Conservation (phyloP, 148 eudicot species). For the Silene conica region DNA sequence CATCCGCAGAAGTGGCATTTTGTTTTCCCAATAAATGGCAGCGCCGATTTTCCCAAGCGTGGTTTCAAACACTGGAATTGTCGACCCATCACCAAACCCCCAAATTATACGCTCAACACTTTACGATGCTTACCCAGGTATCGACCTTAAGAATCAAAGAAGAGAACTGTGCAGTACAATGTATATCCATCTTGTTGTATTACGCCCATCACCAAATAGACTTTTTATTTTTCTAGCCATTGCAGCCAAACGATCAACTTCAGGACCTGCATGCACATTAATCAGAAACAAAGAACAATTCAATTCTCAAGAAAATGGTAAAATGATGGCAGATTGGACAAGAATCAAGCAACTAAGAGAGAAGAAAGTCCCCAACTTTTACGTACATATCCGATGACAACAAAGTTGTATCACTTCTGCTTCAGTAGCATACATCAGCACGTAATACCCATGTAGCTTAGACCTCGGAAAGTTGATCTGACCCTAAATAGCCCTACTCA, state of each 20-base stretch:
- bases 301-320: background rate
- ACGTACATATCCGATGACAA: too few relatives aligned
- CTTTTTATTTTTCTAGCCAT: conserved; percentile 91
- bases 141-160: too few relatives aligned
- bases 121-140: too few relatives aligned
- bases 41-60: conserved; percentile 87
- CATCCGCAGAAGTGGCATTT: conserved; percentile 88
- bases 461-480: too few relatives aligned
- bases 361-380: background rate
- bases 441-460: too few relatives aligned
- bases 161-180: conserved; percentile 74
- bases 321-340: background rate
- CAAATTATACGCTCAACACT: conserved; percentile 83
- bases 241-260: conserved; percentile 81
- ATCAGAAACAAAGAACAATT: background rate
- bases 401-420: background rate
- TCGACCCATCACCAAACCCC: conserved; percentile 98
- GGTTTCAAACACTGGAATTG: conserved; percentile 89
- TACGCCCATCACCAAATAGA: conserved; percentile 78
- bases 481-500: too few relatives aligned
- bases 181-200: conserved; percentile 95
- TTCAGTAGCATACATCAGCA: too few relatives aligned
- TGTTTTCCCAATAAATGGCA: conserved; percentile 94
- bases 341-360: background rate
- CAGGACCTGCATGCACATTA: conserved; percentile 41